phyloP scores from a whole-genome alignment of 176 grass and related monocot genomes.

The Puya raimondii region DNA sequence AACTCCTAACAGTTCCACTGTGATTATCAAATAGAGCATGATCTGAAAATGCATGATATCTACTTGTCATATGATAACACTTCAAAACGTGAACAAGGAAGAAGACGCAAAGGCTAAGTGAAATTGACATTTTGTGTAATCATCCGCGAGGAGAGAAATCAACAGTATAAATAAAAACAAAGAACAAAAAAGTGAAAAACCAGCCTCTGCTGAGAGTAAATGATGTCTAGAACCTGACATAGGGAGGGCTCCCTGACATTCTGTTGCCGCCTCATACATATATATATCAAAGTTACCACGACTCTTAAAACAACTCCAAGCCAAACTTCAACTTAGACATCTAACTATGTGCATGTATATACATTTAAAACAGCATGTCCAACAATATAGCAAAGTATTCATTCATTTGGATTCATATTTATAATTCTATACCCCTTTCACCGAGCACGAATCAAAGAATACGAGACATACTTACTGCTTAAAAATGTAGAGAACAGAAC shows the following conservation, averaged over 20 bases:
- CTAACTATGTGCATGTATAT: not conserved
- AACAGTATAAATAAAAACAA: not conserved
- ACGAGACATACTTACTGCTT: constrained; percentile 2
- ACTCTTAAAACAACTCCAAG: not conserved
- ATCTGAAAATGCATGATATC: too few relatives aligned
- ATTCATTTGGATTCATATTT: constrained; percentile 3
- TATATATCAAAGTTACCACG: not conserved
- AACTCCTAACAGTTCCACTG: not conserved
- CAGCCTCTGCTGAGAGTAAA: not conserved
- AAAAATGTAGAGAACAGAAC: not conserved
- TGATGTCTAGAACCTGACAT: too few relatives aligned
- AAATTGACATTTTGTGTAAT: not conserved
- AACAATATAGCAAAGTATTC: not conserved
- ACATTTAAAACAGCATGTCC: not conserved
- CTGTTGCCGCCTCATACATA: too few relatives aligned
- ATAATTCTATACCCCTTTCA: not conserved
- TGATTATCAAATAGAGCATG: not conserved
- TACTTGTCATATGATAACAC: too few relatives aligned
- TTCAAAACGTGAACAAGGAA: too few relatives aligned
- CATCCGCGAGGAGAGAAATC: not conserved
- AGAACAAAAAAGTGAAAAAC: not conserved
- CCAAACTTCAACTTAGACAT: constrained; percentile 1
- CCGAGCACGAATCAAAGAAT: constrained; percentile 36
- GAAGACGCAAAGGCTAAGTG: too few relatives aligned
- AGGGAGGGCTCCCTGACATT: too few relatives aligned